Evolutionary conservation across 1,284 basidiomycete genomes (phyloP).

Genomic region (Apiotrichum gamsii): DNA sequence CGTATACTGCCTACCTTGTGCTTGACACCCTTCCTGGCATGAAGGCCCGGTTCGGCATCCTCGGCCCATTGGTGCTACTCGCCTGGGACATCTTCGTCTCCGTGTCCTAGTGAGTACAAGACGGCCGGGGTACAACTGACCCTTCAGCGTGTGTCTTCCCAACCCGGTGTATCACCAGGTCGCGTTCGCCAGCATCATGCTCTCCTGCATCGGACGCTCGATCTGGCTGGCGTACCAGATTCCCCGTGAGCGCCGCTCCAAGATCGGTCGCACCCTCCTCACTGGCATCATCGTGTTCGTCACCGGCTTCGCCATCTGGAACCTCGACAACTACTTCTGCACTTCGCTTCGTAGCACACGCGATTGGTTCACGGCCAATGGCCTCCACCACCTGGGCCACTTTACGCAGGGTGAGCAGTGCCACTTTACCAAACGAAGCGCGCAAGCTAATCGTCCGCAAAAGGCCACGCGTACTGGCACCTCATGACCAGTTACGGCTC

Average conservation of each 20-base stretch:
- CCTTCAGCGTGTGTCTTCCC: conserved; percentile 47
- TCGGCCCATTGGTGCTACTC: conserved; percentile 29
- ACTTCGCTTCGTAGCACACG: conserved; percentile 24
- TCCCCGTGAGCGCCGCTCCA: conserved; percentile 19
- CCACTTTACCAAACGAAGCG: too few species aligned
- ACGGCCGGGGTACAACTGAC: too few species aligned
- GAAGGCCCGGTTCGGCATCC: conserved; percentile 30
- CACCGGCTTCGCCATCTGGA: conserved; percentile 51
- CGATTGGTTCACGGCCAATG: conserved; percentile 14
- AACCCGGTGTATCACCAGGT: conserved; percentile 55
- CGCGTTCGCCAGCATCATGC: conserved; percentile 49
- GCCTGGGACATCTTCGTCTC: conserved; percentile 41
- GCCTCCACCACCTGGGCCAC: conserved; percentile 30
- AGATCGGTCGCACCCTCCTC: conserved; percentile 28
- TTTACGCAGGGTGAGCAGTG: conserved; percentile 37
- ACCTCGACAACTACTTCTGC: conserved; percentile 53
- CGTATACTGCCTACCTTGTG: conserved; percentile 38
- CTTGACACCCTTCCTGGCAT: conserved; percentile 39
- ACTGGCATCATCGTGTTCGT: conserved; percentile 41
- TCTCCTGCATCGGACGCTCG: conserved; percentile 32
- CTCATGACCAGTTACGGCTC: conserved; percentile 51
- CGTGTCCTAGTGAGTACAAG: conserved; percentile 43
- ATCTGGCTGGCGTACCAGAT: conserved; percentile 34
- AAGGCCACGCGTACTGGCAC: conserved; percentile 53
- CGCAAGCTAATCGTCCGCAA: too few species aligned